Evolutionary conservation across 2,329 filamentous ascomycete genomes (phyloP), one percentile per base, ranked within the genome.

Genomic region (Cryphonectria naterciae): DNA sequence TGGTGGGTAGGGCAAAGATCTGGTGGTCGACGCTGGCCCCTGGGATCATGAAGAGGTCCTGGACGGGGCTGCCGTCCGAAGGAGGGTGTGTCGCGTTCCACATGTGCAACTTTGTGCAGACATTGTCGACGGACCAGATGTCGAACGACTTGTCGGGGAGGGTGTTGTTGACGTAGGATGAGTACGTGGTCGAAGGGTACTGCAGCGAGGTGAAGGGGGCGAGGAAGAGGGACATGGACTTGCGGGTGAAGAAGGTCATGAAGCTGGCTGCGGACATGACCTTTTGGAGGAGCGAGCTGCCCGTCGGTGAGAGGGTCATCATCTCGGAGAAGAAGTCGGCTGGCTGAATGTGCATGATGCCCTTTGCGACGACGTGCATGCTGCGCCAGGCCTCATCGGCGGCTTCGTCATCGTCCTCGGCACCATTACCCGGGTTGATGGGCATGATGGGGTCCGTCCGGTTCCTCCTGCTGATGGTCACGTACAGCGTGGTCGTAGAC

Each of bases 11-110:
- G 0, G 89, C 85, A 73, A 83, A 91, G 68, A 91, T 89, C 73
- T 88, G 85, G 74, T 91, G 87, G 76, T 91, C 87, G 0, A 91
- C 89, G 1, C 87, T 83, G 0, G 88, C 88, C 28, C 89, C 89
- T 0, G 89, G 88, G 61, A 91, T 83, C 82, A 91, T 85, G 72
- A 91, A 84, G 7, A 91, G 79, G 72, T 87, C 86, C 75, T 83
- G 83, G 11, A 81, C 77, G 25, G 80, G 77, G 32, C 82, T 75
- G 1, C 75, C 77, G 1, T 76, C 73, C 22, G 61, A 49, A 54
- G 80, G 77, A 10, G 74, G 41, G 41, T 82, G 77, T 1, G 81
- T 83, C 2, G 88, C 83, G 73, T 89, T 85, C 86, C 87, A 91
- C 75, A 89, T 82, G 75, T 89, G 83, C 75, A 91, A 77, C 10